A percentile compares a stretch with the other conserved stretches of the same genome.
Conservation (phyloP, 805 yeast species). For the Tetrapisispora phaffii region DNA sequence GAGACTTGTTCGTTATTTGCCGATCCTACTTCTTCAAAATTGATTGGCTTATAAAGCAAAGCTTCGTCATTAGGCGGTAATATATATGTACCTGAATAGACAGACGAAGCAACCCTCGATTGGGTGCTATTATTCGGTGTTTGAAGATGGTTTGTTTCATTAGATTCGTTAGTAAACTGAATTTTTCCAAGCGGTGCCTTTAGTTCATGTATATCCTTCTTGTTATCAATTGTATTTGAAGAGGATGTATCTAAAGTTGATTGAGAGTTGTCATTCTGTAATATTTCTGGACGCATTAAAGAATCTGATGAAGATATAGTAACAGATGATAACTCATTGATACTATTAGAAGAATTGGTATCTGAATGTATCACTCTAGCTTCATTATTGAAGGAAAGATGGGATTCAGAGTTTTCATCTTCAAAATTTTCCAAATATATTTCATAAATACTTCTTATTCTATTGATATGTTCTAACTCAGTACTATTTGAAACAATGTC, state of each 20-base stretch:
- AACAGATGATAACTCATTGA: background rate
- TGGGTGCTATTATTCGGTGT: background rate
- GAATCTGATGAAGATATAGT: background rate
- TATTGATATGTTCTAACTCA: constrained; percentile 57
- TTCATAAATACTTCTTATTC: constrained; percentile 72
- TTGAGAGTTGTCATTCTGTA: constrained; percentile 2
- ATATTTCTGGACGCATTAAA: background rate
- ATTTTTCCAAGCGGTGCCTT: no score
- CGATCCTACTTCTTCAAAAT: background rate
- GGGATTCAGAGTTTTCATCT: background rate
- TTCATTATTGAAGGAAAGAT: background rate
- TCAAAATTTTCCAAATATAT: constrained; percentile 48
- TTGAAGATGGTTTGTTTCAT: background rate
- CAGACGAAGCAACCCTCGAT: constrained; percentile 36
- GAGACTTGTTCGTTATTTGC: background rate
- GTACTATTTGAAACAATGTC: constrained; percentile 19
- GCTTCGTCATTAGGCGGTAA: background rate
- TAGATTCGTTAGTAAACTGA: background rate
- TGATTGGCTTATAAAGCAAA: background rate
- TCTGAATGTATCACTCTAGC: background rate
- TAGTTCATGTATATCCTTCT: background rate
- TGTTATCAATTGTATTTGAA: background rate
- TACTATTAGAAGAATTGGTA: background rate
- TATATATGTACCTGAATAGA: constrained; percentile 35
- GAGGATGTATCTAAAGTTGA: background rate